These are phyloP conservation scores for Pseudocercospora macadamiae DNA, from an alignment of 2,329 filamentous ascomycete genomes.

Conservation along the genomic window DNA sequence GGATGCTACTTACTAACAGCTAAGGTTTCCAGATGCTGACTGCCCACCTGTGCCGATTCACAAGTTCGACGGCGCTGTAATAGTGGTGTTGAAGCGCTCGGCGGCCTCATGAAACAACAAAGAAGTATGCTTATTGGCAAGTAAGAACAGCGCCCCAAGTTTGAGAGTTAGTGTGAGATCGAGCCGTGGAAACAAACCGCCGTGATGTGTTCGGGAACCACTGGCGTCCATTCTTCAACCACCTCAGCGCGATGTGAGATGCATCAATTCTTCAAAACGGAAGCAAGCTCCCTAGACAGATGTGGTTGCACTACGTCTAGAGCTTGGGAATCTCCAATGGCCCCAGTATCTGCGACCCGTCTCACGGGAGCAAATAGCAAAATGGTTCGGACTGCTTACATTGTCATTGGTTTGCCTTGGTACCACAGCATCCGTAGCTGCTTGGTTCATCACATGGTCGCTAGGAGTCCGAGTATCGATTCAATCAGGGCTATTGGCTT, in stretches of 20 bases:
- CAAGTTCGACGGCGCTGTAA: background rate
- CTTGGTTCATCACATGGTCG: too few species aligned
- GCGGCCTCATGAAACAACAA: too few species aligned
- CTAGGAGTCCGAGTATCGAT: too few species aligned
- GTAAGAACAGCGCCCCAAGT: background rate
- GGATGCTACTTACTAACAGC: too few species aligned
- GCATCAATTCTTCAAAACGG: background rate
- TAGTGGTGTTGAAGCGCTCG: too few species aligned
- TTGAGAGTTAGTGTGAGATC: background rate
- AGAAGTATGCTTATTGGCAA: too few species aligned
- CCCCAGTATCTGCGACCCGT: background rate
- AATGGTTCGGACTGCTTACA: background rate
- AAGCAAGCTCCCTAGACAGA: background rate
- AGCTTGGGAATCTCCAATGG: background rate
- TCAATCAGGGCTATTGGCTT: too few species aligned
- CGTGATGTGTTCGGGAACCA: too few species aligned
- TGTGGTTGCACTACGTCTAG: background rate
- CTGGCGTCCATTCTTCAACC: too few species aligned
- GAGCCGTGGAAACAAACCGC: background rate
- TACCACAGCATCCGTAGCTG: background rate
- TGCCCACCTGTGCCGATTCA: background rate
- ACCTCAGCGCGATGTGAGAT: too few species aligned
- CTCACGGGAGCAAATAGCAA: background rate
- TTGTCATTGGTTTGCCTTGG: background rate
- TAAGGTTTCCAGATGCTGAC: too few species aligned